Evolutionary conservation across 2,329 filamentous ascomycete genomes (phyloP).

Genomic region (Zasmidium cellare): DNA sequence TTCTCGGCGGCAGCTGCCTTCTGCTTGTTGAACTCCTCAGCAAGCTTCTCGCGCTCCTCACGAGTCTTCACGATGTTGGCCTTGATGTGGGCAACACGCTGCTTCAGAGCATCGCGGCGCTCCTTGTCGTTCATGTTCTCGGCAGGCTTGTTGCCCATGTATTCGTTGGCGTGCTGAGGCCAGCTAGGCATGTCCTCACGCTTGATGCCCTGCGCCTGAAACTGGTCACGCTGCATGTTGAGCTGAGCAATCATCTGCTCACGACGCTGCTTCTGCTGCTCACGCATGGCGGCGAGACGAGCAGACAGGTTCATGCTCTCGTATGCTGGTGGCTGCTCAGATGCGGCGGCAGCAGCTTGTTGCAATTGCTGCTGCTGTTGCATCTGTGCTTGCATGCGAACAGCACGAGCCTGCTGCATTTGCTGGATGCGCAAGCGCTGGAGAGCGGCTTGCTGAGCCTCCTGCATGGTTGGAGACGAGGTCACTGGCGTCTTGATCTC

Average conservation of each 20-base stretch:
- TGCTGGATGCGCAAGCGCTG: constrained; percentile 12
- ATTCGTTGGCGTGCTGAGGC: constrained; percentile 7
- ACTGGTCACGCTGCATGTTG: constrained; percentile 24
- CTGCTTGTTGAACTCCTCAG: constrained; percentile 26
- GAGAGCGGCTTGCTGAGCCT: constrained; percentile 9
- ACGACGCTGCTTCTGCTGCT: constrained; percentile 35
- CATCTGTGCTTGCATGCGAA: constrained; percentile 34
- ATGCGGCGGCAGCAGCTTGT: constrained; percentile 8
- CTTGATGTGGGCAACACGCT: constrained; percentile 34
- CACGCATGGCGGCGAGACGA: constrained; percentile 28
- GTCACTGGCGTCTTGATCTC: constrained; percentile 53
- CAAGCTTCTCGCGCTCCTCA: constrained; percentile 30
- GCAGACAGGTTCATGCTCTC: constrained; percentile 22
- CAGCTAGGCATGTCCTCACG: constrained; percentile 16
- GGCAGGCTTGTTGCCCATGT: constrained; percentile 3
- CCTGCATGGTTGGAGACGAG: constrained; percentile 9
- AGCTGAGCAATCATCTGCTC: constrained; percentile 35
- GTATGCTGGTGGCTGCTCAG: constrained; percentile 23
- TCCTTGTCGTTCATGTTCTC: constrained; percentile 20
- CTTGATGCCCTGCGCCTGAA: constrained; percentile 16
- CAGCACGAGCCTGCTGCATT: constrained; percentile 30
- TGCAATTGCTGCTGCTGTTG: constrained; percentile 11
- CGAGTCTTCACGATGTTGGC: constrained; percentile 34
- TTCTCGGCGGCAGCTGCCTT: constrained; percentile 30
- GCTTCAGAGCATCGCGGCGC: constrained; percentile 32